Conservation (phyloP, 371 early-diverging fungal genomes). For the Mucor irregularis region DNA sequence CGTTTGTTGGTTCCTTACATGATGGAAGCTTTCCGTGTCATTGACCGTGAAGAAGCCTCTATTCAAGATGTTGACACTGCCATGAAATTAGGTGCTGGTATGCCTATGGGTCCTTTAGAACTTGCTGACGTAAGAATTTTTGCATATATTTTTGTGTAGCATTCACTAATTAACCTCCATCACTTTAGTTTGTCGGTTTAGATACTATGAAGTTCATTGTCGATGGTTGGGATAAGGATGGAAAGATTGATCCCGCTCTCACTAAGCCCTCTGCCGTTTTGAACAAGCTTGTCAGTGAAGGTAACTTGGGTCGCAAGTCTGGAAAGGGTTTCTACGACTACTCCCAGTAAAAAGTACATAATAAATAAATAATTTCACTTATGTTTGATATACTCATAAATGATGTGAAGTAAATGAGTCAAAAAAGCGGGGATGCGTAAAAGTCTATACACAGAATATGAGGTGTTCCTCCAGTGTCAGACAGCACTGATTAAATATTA, state of each 20-base stretch:
- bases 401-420: background rate
- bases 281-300: constrained; percentile 74
- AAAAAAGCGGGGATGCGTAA: background rate
- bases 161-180: background rate
- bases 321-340: constrained; percentile 93
- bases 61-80: constrained; percentile 91
- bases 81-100: constrained; percentile 98
- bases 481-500: too few species aligned
- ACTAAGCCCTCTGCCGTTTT: constrained; percentile 69
- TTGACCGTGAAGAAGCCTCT: constrained; percentile 90
- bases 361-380: background rate
- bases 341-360: constrained; percentile 26
- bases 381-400: background rate
- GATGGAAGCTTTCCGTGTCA: constrained; percentile 89
- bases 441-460: too few species aligned
- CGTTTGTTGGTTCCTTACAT: constrained; percentile 95
- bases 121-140: constrained; percentile 75
- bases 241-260: constrained; percentile 70
- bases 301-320: constrained; percentile 85
- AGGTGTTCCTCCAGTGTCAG: too few species aligned
- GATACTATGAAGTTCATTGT: constrained; percentile 95
- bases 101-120: constrained; percentile 98
- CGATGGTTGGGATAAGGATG: constrained; percentile 84
- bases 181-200: constrained; percentile 83
- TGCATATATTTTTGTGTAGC: background rate